A percentile compares a stretch with the other conserved stretches of the same genome.
Evolutionary conservation across 2,329 filamentous ascomycete species (phyloP).

Genomic region (Achaetomium macrosporum): DNA sequence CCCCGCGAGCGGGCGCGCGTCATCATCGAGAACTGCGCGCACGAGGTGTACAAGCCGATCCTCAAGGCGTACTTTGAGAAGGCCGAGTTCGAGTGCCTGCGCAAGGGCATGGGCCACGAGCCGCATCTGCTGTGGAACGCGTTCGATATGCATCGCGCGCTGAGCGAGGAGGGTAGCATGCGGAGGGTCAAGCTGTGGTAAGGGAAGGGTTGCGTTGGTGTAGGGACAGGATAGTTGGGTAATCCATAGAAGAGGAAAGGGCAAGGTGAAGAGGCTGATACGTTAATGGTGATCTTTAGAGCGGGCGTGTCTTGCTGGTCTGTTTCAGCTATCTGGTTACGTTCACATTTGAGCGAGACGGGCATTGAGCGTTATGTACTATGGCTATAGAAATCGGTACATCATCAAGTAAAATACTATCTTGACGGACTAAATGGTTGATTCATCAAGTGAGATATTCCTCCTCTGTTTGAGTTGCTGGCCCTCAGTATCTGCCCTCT

Average conservation of each 20-base stretch:
- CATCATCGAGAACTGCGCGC: constrained; percentile 81
- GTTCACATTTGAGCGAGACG: too few relatives aligned
- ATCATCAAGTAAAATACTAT: too few relatives aligned
- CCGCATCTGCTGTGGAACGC: constrained; percentile 80
- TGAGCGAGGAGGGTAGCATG: constrained; percentile 82
- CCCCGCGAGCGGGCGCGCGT: constrained; percentile 75
- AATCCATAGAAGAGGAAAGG: not conserved
- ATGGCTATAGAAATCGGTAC: too few relatives aligned
- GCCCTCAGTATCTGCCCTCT: too few relatives aligned
- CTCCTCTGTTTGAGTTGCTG: too few relatives aligned
- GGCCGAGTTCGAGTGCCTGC: constrained; percentile 79
- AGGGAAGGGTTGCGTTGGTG: not conserved
- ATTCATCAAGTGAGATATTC: too few relatives aligned
- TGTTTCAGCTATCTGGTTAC: too few relatives aligned
- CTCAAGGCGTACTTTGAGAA: constrained; percentile 76
- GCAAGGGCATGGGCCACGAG: constrained; percentile 85
- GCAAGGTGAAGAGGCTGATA: not conserved
- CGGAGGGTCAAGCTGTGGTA: constrained; percentile 55
- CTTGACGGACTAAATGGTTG: too few relatives aligned
- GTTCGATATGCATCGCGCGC: constrained; percentile 84
- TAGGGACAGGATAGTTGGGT: not conserved
- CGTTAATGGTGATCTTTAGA: too few relatives aligned
- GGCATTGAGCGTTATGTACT: too few relatives aligned
- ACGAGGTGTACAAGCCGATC: constrained; percentile 79
- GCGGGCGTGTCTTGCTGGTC: too few relatives aligned